Evolutionary conservation across 352 stramenopile genomes (phyloP).

Genomic region (Phytophthora hibernalis): DNA sequence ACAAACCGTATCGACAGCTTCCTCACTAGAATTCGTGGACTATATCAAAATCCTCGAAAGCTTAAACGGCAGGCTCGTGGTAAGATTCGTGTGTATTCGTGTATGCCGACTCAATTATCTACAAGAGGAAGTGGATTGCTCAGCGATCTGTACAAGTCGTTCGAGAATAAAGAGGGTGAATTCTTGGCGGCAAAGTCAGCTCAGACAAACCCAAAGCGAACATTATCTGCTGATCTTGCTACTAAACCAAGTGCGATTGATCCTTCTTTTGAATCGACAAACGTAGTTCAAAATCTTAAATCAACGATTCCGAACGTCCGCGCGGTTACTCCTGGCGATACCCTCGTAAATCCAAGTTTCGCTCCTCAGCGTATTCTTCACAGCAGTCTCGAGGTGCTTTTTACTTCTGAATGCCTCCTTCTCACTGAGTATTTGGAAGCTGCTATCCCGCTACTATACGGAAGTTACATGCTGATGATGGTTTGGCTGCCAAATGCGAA

Average conservation of each 20-base stretch:
- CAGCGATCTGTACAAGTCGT: not conserved
- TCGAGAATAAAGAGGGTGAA: not conserved
- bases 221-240: too few relatives aligned
- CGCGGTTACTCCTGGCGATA: not conserved
- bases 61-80: not conserved
- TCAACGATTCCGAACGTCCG: not conserved
- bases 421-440: conserved; percentile 44
- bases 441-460: conserved; percentile 35
- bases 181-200: not conserved
- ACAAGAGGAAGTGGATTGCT: not conserved
- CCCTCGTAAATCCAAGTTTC: not conserved
- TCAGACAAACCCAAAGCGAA: too few relatives aligned
- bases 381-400: not conserved
- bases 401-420: conserved; percentile 38
- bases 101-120: not conserved
- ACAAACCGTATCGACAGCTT: not conserved
- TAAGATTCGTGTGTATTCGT: conserved; percentile 1
- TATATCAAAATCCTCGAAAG: conserved; percentile 2
- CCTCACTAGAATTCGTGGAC: not conserved
- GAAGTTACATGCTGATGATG: conserved; percentile 27
- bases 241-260: not conserved
- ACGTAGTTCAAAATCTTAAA: too few relatives aligned
- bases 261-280: too few relatives aligned
- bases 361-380: not conserved
- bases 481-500: conserved; percentile 27